Percentiles rank a stretch among this genome's conserved stretches.
These are phyloP conservation scores for Calonectria pteridis DNA, from an alignment of 2,329 filamentous ascomycete genomes.

Conservation along the genomic window DNA sequence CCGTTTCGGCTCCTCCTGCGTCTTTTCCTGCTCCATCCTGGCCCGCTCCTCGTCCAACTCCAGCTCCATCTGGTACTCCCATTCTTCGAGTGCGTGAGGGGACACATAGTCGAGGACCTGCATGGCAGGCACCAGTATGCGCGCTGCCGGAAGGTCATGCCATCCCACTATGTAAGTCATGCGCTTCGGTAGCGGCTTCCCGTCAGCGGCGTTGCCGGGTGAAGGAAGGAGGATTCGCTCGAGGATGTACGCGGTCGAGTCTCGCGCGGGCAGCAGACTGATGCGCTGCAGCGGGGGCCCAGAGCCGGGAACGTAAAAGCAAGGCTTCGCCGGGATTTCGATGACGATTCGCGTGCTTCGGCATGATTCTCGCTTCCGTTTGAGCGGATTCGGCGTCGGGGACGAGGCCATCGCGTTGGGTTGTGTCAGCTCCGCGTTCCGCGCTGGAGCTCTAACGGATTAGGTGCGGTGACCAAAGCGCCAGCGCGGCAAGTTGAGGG, in stretches of 20 bases:
- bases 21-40: conserved; percentile 42
- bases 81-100: conserved; percentile 67
- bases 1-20: conserved; percentile 18
- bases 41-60: conserved; percentile 56
- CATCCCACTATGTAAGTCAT: conserved; percentile 69
- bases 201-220: conserved; percentile 47
- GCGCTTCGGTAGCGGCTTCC: conserved; percentile 54
- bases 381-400: conserved; percentile 15
- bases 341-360: conserved; percentile 34
- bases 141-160: conserved; percentile 63
- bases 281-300: conserved; percentile 63
- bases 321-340: conserved; percentile 32
- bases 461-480: conserved; percentile 19
- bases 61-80: conserved; percentile 61
- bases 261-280: conserved; percentile 60
- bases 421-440: conserved; percentile 24
- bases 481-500: conserved; percentile 17
- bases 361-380: conserved; percentile 29
- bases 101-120: conserved; percentile 70
- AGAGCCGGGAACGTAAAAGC: conserved; percentile 58
- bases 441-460: conserved; percentile 12
- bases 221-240: conserved; percentile 63
- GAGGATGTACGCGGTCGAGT: conserved; percentile 69
- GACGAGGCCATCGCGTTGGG: conserved; percentile 37
- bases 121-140: conserved; percentile 60